A percentile compares a stretch with the other conserved stretches of the same genome.
phyloP scores from a whole-genome alignment of 2,329 filamentous ascomycete genomes.

The Exophiala lecanii-corni region DNA sequence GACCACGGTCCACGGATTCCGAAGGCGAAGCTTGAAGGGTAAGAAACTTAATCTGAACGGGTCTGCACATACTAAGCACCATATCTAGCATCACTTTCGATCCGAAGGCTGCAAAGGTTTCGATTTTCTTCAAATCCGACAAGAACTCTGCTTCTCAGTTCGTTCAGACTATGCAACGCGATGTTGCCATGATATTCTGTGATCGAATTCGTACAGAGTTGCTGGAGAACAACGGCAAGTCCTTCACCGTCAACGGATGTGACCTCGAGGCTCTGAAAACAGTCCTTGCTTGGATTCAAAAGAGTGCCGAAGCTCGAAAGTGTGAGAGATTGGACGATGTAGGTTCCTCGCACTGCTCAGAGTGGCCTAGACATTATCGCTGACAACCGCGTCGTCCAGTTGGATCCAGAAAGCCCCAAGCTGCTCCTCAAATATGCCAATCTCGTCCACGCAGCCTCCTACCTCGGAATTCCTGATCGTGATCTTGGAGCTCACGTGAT shows the following conservation, averaged over 20 bases:
- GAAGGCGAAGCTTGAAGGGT: constrained; percentile 18
- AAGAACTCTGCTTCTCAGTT: constrained; percentile 8
- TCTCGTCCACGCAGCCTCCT: constrained; percentile 14
- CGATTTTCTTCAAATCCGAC: constrained; percentile 17
- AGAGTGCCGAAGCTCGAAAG: constrained; percentile 4
- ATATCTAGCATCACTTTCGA: constrained; percentile 18
- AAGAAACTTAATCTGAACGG: no score
- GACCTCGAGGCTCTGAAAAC: constrained; percentile 14
- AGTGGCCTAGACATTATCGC: no score
- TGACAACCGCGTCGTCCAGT: constrained; percentile 2
- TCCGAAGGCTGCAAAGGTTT: constrained; percentile 10
- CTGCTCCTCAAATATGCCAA: constrained; percentile 18
- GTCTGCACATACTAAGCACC: no score
- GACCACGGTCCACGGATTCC: constrained; percentile 20
- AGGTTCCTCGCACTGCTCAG: background rate
- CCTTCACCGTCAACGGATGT: constrained; percentile 18
- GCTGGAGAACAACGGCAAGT: constrained; percentile 20
- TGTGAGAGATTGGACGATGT: background rate
- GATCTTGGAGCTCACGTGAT: constrained; percentile 17
- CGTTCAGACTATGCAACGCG: constrained; percentile 16
- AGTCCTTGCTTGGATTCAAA: constrained; percentile 19
- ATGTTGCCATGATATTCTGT: constrained; percentile 22
- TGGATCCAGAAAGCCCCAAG: constrained; percentile 11
- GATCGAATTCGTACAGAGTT: constrained; percentile 19
- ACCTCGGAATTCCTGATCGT: constrained; percentile 18